Conservation (phyloP, 1,284 basidiomycete species). For the Amylostereum areolatum region DNA sequence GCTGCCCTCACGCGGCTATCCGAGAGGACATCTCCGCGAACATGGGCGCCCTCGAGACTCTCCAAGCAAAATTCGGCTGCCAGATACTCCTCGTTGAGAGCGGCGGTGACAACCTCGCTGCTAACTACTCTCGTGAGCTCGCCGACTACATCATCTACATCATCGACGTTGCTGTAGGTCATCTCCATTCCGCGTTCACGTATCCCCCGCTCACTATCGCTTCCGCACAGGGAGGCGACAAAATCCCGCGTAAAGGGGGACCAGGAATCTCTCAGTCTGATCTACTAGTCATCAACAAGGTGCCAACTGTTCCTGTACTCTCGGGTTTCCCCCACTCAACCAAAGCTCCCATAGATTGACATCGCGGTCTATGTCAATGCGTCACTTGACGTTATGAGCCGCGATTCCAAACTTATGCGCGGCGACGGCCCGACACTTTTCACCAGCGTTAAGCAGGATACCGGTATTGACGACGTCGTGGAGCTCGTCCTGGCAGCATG, state of each 20-base stretch:
- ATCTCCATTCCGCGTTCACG: not conserved
- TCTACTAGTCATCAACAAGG: slow-evolving; percentile 94
- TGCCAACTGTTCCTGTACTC: slow-evolving; percentile 21
- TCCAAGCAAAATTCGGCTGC: slow-evolving; percentile 87
- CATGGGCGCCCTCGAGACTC: slow-evolving; percentile 88
- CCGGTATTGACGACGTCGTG: slow-evolving; percentile 80
- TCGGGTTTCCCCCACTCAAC: not conserved
- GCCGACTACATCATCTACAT: slow-evolving; percentile 98
- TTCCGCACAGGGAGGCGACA: slow-evolving; percentile 79
- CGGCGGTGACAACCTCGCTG: slow-evolving; percentile 94
- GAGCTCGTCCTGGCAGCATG: slow-evolving; percentile 85
- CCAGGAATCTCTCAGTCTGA: slow-evolving; percentile 96
- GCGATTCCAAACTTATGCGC: slow-evolving; percentile 90
- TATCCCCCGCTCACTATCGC: not conserved
- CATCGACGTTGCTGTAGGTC: slow-evolving; percentile 70
- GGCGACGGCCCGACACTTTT: slow-evolving; percentile 94
- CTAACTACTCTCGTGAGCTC: slow-evolving; percentile 93
- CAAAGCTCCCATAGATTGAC: slow-evolving; percentile 60
- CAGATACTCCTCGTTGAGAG: slow-evolving; percentile 91
- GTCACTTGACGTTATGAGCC: slow-evolving; percentile 91
- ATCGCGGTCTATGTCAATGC: slow-evolving; percentile 91
- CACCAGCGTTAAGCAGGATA: slow-evolving; percentile 76
- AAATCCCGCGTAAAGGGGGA: slow-evolving; percentile 96
- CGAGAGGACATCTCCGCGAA: slow-evolving; percentile 98
- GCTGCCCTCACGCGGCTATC: slow-evolving; percentile 94